A percentile compares a stretch with the other conserved stretches of the same genome.
Conservation (phyloP, 176 grass and related monocot genomes). For the Aegilops tauschii region DNA sequence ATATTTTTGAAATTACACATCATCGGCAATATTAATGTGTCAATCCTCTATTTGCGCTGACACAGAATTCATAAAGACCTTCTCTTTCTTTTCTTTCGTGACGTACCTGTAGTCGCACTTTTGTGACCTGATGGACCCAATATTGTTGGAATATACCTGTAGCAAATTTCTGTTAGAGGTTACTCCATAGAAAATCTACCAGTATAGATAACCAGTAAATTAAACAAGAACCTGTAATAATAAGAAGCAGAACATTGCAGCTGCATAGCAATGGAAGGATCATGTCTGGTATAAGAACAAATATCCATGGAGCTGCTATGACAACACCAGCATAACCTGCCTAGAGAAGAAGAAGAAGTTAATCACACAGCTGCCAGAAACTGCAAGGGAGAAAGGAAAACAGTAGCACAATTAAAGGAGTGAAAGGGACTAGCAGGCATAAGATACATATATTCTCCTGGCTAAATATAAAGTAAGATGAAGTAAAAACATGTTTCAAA, state of each 20-base stretch:
- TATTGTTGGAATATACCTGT: constrained; percentile 77
- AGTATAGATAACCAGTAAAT: neutral
- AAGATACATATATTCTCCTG: neutral
- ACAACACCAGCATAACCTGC: constrained; percentile 61
- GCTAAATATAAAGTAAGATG: neutral
- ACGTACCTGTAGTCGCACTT: constrained; percentile 72
- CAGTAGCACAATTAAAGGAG: neutral
- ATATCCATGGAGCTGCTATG: constrained; percentile 73
- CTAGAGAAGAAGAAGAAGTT: constrained; percentile 42
- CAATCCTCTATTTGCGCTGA: neutral
- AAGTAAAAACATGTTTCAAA: neutral
- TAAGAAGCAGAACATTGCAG: constrained; percentile 58
- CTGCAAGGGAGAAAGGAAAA: neutral
- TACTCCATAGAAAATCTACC: constrained; percentile 1
- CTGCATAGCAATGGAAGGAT: constrained; percentile 63
- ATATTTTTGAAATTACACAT: neutral
- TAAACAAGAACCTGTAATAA: constrained; percentile 54
- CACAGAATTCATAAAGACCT: neutral
- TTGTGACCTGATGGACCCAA: constrained; percentile 65
- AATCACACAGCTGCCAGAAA: neutral
- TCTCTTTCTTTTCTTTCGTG: neutral
- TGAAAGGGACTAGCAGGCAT: neutral
- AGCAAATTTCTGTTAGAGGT: constrained; percentile 9
- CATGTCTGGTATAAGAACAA: constrained; percentile 49
- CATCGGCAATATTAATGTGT: neutral